These are phyloP conservation scores for Aegilops longissima DNA, from an alignment of 176 grass and related monocot genomes.

Conservation along the genomic window DNA sequence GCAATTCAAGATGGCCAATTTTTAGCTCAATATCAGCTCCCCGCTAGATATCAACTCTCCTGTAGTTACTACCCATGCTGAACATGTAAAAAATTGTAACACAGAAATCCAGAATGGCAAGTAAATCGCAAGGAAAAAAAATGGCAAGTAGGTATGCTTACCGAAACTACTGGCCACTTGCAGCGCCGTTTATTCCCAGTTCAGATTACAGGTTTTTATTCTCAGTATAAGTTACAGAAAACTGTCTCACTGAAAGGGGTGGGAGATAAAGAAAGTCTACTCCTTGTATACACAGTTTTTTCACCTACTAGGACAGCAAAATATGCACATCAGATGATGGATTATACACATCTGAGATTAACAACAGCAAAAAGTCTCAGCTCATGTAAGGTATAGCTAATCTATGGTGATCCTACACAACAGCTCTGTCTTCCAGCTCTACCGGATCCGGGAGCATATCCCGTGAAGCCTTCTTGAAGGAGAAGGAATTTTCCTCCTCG, in stretches of 20 bases:
- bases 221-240: not conserved
- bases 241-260: not conserved
- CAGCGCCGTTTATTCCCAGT: not conserved
- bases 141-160: not conserved
- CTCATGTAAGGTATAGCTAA: conserved; percentile 22
- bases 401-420: conserved; percentile 34
- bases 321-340: conserved; percentile 28
- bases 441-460: conserved; percentile 44
- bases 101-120: not conserved
- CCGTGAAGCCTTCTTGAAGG: conserved; percentile 54
- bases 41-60: not conserved
- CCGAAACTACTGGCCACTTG: not conserved
- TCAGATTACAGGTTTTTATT: conserved; percentile 26
- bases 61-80: too few relatives aligned
- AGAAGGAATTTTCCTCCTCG: conserved; percentile 43
- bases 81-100: too few relatives aligned
- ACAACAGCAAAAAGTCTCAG: not conserved
- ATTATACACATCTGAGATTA: conserved; percentile 20
- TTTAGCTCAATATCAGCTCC: not conserved
- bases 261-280: not conserved
- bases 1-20: not conserved
- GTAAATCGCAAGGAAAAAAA: too few relatives aligned
- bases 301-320: conserved; percentile 16
- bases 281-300: conserved; percentile 39
- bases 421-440: conserved; percentile 43